Base-by-base conservation (phyloP, 2,329 filamentous ascomycete genomes). In the Neofusicoccum parvum region DNA sequence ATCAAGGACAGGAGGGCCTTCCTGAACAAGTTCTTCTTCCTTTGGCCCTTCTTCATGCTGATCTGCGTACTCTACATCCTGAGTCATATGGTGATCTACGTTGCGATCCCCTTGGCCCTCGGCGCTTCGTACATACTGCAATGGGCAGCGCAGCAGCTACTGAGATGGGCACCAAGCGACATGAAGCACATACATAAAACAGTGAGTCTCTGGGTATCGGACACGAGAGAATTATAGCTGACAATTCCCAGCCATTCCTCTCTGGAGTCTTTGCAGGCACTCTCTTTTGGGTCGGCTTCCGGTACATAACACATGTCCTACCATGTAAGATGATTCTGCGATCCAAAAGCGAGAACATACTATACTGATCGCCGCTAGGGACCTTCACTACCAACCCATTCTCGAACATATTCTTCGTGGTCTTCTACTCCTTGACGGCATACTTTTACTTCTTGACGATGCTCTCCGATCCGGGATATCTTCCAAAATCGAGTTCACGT, bases 101-200 rank as follows among this genome's bases (percentile, higher is more conserved):
- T 91, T 12, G 91, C 90, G 14, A 73, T 97, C n/a, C 93, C 94
- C 0, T 73, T 92, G 15, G 87, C 90, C 0, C 73, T 91, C 2
- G 81, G 87, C 5, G 82, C 88, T 9, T 86, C 88, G 1, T 94
- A 88, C 78, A 85, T 84, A 9, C 83, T 96, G 71, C 92, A 97
- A 72, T 92, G 87, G 86, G 81, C 88, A 64, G 92, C 91, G 5
- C 88, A 91, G 75, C 90, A 92, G 78, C 82, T 94, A 43, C 83
- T 96, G 65, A 88, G 90, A 68, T 94, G 91, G 82, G 94, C 92
- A 17, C 94, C 94, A 11, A 84, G 90, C 3, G 92, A 97, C 72
- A 96, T 96, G 89, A 90, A 92, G 71, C 87, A 90, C 70, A 89
- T 98, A 72, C 93, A 97, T 75, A 92, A 90, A 80, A 98, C 95